These are phyloP conservation scores for Cokeromyces recurvatus DNA, from an alignment of 371 early-diverging fungal species.

Conservation along the genomic window DNA sequence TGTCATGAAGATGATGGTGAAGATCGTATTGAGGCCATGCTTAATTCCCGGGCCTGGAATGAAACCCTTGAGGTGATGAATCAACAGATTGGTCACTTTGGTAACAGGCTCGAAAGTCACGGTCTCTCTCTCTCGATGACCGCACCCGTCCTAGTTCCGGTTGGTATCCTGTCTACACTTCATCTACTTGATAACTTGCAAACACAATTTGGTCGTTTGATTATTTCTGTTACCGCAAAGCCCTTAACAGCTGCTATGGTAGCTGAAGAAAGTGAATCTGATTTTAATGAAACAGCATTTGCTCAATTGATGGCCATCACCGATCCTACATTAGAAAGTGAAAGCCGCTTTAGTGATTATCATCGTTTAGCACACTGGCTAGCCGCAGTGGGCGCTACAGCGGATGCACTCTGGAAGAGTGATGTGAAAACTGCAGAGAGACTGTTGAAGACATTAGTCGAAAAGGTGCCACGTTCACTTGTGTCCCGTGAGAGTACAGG, in stretches of 20 bases:
- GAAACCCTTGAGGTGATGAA: constrained; percentile 34
- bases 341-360: constrained; percentile 11
- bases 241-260: constrained; percentile 7
- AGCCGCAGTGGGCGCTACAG: constrained; percentile 30
- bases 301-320: constrained; percentile 25
- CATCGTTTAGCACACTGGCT: constrained; percentile 32
- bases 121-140: constrained; percentile 27
- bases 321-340: constrained; percentile 4
- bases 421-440: constrained; percentile 21
- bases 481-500: constrained; percentile 14
- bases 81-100: constrained; percentile 19
- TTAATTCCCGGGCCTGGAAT: constrained; percentile 31
- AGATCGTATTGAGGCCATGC: constrained; percentile 30
- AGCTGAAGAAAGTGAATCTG: constrained; percentile 11
- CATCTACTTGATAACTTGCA: constrained; percentile 35
- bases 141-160: constrained; percentile 25
- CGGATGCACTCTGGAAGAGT: constrained; percentile 34
- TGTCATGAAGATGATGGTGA: constrained; percentile 31
- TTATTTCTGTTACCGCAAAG: constrained; percentile 26
- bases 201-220: constrained; percentile 30
- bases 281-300: constrained; percentile 24
- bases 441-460: constrained; percentile 6
- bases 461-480: constrained; percentile 18
- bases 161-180: constrained; percentile 25
- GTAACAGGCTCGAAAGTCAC: not conserved